Base-by-base conservation (phyloP, 2,329 filamentous ascomycete genomes). In the Fusarium circinatum region DNA sequence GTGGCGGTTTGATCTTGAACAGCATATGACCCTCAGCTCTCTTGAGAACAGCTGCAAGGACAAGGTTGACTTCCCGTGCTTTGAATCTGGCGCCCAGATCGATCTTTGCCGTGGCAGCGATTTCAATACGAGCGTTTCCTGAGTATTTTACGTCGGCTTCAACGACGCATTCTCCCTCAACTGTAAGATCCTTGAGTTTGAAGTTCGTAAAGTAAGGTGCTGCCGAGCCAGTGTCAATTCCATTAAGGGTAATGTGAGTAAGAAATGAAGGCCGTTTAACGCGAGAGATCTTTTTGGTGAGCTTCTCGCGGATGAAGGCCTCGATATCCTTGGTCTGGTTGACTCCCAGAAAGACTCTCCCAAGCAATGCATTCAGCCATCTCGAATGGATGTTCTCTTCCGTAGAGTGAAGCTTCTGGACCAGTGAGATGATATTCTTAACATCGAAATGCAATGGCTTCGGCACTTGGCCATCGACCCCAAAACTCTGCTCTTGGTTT, bases 251-350 rank as follows among this genome's bases (percentile, higher is more conserved):
- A 65, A 99, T 92, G 75, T 92, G 92, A 24, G 94, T 95, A 65
- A 99, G 91, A 78, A 98, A 97, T 5, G 92, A 92, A 0, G 96
- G 96, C 76, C 95, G 95, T 77, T 97, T 96, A 32, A 98, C 96
- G 39, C 96, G 90, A 3, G 95, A 92, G 62, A 99, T 98, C 85
- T 99, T 99, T 84, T 98, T 98, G 28, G 94, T 95, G 71, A 99
- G 93, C 83, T 98, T 98, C 66, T 90, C 90, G 68, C 92, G 89
- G 58, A 99, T 90, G 64, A 94, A 90, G 49, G 92, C 89, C 79
- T 97, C 93, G 22, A 98, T 83, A 68, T 97, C 91, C 14, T 90
- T 87, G 0, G 96, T 98, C 79, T 93, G 93, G 84, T 98, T 96
- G 32, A 98, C 79, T 20, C 92, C 94, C 18, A 99, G 87, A 77